Evolutionary conservation across 192 early-diverging fungal genomes (phyloP), one percentile per base, ranked within the genome.

Genomic region (Coemansia sp.): DNA sequence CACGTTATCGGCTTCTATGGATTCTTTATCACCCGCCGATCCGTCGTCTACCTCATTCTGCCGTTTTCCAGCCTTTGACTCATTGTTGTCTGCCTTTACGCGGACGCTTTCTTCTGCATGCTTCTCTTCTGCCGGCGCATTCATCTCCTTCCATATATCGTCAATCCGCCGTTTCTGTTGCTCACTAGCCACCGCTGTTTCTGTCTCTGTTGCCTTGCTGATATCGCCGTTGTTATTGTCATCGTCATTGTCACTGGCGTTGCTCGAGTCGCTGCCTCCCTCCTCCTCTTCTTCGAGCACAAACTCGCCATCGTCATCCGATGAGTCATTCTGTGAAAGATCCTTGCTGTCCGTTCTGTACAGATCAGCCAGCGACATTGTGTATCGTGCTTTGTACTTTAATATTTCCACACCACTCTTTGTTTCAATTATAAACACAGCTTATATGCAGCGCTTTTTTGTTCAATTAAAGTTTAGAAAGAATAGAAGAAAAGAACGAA

Each of bases 311-410:
- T 26, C 57, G 57, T 59, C 67, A 5, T 61, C 66, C 16, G 69
- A 65, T 19, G 65, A 63, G 0, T 22, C 61, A 6, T 65, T 64
- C 12, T n/a, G 39, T 5, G 36, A 26, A 11, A 19, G 26, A 41
- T 19, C 39, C 12, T 8, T 71, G 15, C 54, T 67, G 49, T 65
- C 62, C 18, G 70, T 67, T 36, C 64, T 67, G 69, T 82, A 82
- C 56, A 82, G 63, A 41, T 82, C 80, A 11, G 75, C 73, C 18
- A 81, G 65, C 63, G 78, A 81, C 78, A 81, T 80, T 56, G 54
- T 8, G 46, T 47, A n/a, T 47, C 10, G 1, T 47, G 46, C 16
- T 11, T 1, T 47, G 46, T 26, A 26, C 26, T 26, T 26, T 26
- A 26, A 26, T 26, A 26, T 26, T 26, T 3, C 3, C 26, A 26